phyloP scores from a whole-genome alignment of 179 eudicot genomes.

The Silene noctiflora region DNA sequence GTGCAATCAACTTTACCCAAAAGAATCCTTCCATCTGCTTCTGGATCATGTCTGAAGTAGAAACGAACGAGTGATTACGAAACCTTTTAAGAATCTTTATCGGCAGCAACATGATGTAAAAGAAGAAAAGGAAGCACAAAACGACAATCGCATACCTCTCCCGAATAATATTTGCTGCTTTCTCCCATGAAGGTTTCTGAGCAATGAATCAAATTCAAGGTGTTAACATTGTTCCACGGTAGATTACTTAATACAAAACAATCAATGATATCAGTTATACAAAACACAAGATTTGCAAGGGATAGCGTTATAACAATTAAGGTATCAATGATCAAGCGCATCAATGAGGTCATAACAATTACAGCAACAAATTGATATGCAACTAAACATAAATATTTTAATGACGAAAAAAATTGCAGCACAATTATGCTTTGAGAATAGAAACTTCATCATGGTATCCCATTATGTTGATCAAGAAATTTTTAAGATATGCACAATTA shows the following conservation, averaged over 20 bases:
- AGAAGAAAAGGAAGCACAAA: neutral
- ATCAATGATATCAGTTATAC: neutral
- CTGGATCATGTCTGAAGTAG: conserved; percentile 67
- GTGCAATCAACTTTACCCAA: conserved; percentile 93
- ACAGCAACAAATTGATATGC: neutral
- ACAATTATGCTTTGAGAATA: neutral
- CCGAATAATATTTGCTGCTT: conserved; percentile 69
- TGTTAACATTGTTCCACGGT: neutral
- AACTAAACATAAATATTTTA: neutral
- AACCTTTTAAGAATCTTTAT: neutral
- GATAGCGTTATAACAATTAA: neutral
- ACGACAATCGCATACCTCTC: conserved; percentile 51
- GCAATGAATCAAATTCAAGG: conserved; percentile 4
- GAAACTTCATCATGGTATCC: neutral
- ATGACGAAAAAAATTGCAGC: neutral
- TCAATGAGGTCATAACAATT: conserved; percentile 2
- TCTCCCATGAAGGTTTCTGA: conserved; percentile 99
- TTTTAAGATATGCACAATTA: neutral
- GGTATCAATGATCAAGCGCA: neutral
- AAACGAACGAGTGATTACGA: conserved; percentile 10
- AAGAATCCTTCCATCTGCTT: conserved; percentile 78
- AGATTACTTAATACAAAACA: neutral
- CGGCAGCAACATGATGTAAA: neutral
- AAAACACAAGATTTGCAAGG: neutral
- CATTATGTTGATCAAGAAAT: neutral